Evolutionary conservation across 257 asterid genomes (phyloP).

Genomic region (Solanum chaucha): DNA sequence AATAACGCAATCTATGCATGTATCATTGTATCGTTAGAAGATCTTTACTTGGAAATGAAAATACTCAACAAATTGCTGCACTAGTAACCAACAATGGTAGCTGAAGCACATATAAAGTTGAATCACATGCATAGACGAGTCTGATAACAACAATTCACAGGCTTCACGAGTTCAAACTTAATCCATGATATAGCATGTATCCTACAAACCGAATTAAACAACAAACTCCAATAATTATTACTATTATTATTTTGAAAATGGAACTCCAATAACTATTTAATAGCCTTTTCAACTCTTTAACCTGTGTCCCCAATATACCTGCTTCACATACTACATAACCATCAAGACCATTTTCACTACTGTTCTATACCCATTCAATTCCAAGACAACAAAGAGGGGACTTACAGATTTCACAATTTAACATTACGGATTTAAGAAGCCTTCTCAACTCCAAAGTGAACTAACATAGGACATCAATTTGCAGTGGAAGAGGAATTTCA

Average conservation of each 20-base stretch:
- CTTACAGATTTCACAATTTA: neutral
- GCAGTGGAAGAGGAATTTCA: neutral
- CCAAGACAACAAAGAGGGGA: neutral
- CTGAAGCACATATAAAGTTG: neutral
- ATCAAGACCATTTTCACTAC: neutral
- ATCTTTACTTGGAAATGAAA: neutral
- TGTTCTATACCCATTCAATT: neutral
- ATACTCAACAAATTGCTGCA: neutral
- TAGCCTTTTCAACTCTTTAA: neutral
- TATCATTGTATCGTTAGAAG: neutral
- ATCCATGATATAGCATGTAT: neutral
- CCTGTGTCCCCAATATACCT: neutral
- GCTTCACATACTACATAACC: neutral
- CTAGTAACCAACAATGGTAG: neutral
- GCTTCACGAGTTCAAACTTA: neutral
- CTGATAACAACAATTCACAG: neutral
- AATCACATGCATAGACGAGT: neutral
- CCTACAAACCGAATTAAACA: neutral
- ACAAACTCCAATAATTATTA: neutral
- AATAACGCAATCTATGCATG: neutral
- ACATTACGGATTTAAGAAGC: neutral
- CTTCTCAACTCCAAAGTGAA: neutral
- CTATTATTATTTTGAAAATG: neutral
- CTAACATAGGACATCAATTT: neutral
- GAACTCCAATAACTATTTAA: neutral